Percentiles rank a stretch among this genome's conserved stretches.
phyloP scores from a whole-genome alignment of 805 yeast species.

The Priceomyces fermenticarens region DNA sequence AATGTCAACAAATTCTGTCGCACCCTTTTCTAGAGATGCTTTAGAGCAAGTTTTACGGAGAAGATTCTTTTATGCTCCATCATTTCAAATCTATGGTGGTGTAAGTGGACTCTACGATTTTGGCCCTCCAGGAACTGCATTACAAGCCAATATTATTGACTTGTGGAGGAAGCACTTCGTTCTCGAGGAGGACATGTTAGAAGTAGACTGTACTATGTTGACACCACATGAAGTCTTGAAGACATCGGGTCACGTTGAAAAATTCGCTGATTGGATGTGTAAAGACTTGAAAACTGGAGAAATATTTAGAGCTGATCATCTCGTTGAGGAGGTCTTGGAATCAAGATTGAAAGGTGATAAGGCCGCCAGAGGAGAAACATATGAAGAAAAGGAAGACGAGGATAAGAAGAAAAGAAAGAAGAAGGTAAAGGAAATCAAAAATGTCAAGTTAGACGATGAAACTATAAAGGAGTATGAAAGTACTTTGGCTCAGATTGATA shows the following conservation, averaged over 20 bases:
- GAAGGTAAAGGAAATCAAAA: conserved; percentile 94
- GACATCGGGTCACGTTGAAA: conserved; percentile 99
- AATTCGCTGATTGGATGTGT: conserved; percentile 99
- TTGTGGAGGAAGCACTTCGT: conserved; percentile 97
- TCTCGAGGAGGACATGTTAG: conserved; percentile 97
- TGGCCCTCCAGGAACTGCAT: conserved; percentile 99
- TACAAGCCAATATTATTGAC: conserved; percentile 93
- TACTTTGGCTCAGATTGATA: conserved; percentile 91
- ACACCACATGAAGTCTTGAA: conserved; percentile 97
- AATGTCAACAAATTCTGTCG: conserved; percentile 29
- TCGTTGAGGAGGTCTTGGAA: conserved; percentile 96
- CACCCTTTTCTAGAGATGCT: conserved; percentile 74
- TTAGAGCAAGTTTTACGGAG: conserved; percentile 90
- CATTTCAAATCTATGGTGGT: conserved; percentile 97
- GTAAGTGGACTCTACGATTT: conserved; percentile 97
- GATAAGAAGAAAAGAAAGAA: conserved; percentile 69
- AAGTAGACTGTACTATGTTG: conserved; percentile 96
- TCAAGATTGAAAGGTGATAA: conserved; percentile 94
- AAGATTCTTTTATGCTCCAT: conserved; percentile 96
- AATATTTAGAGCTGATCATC: conserved; percentile 97
- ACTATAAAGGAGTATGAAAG: conserved; percentile 78
- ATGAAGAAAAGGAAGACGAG: conserved; percentile 53
- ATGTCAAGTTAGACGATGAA: conserved; percentile 78
- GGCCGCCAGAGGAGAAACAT: conserved; percentile 84
- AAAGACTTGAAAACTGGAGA: conserved; percentile 94